Conservation (phyloP, 495 filamentous ascomycete species). For the Talaromyces thailandensis region DNA sequence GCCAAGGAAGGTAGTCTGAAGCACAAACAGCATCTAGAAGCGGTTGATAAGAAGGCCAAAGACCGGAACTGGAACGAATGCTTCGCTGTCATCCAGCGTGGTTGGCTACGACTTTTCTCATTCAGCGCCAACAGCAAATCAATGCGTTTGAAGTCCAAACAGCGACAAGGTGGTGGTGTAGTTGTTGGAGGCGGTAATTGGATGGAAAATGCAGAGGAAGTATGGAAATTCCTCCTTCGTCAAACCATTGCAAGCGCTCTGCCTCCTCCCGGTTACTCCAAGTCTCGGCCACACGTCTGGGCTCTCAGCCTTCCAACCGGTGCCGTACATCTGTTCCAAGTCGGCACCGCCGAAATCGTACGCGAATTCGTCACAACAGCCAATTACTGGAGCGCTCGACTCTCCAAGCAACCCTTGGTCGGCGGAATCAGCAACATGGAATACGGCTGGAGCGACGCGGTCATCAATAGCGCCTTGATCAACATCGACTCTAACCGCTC, state of each 20-base stretch:
- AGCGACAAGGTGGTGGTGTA: constrained; percentile 41
- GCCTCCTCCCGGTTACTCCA: constrained; percentile 87
- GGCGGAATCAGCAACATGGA: constrained; percentile 95
- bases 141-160: constrained; percentile 58
- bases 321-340: constrained; percentile 95
- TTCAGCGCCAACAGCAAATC: constrained; percentile 71
- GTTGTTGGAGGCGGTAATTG: constrained; percentile 93
- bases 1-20: constrained; percentile 93
- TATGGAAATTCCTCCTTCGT: constrained; percentile 78
- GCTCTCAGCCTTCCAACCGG: constrained; percentile 87
- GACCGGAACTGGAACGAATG: constrained; percentile 90
- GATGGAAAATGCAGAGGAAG: constrained; percentile 85
- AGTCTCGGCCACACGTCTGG: constrained; percentile 86
- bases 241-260: constrained; percentile 89
- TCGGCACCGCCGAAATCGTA: constrained; percentile 89
- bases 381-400: constrained; percentile 94
- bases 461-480: constrained; percentile 69
- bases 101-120: constrained; percentile 90
- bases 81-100: constrained; percentile 96
- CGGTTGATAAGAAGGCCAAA: constrained; percentile 80
- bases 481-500: constrained; percentile 35
- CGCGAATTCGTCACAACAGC: constrained; percentile 88
- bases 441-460: constrained; percentile 90
- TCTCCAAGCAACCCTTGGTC: constrained; percentile 85
- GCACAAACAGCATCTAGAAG: constrained; percentile 92